Base-by-base conservation (phyloP, 2,329 filamentous ascomycete species). In the Elsinoe perseae region DNA sequence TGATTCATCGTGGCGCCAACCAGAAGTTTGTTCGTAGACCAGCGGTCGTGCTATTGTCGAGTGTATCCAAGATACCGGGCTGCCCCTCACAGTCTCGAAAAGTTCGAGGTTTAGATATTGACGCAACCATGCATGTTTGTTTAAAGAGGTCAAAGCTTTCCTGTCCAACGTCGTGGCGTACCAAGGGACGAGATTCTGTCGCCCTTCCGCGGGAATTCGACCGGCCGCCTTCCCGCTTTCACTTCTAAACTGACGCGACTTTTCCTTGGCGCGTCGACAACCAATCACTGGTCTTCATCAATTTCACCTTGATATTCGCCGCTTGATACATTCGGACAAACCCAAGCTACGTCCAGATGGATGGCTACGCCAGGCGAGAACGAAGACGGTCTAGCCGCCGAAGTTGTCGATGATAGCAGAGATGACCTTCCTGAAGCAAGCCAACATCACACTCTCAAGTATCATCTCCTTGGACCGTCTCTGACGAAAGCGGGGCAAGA, bases 401-500 rank as follows among this genome's bases (percentile, higher is more conserved):
- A 18, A 27, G 52, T 43, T 27, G 27, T 12, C 21, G 53, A 14
- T 28, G 20, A 48, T 27, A 18, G 27, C 16, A 18, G 44, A 18
- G 32, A 38, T 38, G 38, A 52, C 10, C 36, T 34, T 10, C 62
- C 61, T 8, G 56, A 59, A 2, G 60, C 62, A 8, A 67, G 61
- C 54, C 67, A 77, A 60, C 79, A 84, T 64, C 76, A 80, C 56
- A 90, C 87, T 3, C 78, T 97, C 56, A 96, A 95, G 66, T 95
- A 97, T 70, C 86, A 86, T 56, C 80, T 97, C 0, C 78, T 97
- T 0, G 93, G 93, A 0, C 92, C 91, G 0, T 96, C 91, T 4
- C 75, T 97, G 54, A 92, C 90, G 20, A 98, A 98, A 70, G 88
- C 91, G 27, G 93, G 93, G 1, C 91, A 97, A 69, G 89, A 95